Base-by-base conservation (phyloP, 2,329 filamentous ascomycete species). In the Pseudogymnoascus sp. region DNA sequence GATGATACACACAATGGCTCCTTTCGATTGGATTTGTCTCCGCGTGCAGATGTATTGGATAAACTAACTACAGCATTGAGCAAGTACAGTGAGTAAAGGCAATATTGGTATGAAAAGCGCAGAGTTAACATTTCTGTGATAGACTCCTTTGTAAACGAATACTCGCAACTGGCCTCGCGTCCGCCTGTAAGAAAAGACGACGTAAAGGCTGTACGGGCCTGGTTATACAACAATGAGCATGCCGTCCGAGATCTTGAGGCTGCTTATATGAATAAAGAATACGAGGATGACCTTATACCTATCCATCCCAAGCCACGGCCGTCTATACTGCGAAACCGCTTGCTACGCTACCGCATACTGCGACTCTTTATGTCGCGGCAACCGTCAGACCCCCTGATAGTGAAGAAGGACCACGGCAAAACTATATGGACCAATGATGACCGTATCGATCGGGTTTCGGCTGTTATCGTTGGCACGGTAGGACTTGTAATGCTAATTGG, bases 401-500 rank as follows among this genome's bases (percentile, higher is more conserved):
- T 6, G 39, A 22, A 43, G 7, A 43, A 22, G 20, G 39, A 43
- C 2, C 11, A 7, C 4, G 39, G 39, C 7, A 12, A 12, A 43
- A 43, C 39, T 14, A 8, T 35, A n/a, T 58, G 57, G 57, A 14
- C 18, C 7, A 36, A 58, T 14, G 57, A 58, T 22, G 4, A 18
- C 7, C 25, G 57, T 5, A 15, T 58, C 8, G 57, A 58, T 6
- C 5, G 33, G 12, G 11, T 58, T 25, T 58, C 33, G 1, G 33
- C 14, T 11, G 37, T 39, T 7, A 28, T 59, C 11, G 22, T 58
- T 58, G 57, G 28, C 14, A 59, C 20, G 9, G 20, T 61, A 7
- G 62, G 62, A 0, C 30, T 64, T 47, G 39, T 20, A 11, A 64
- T 64, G 62, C 20, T 64, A 6, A 41, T 64, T 25, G 60, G n/a